A percentile compares a stretch with the other conserved stretches of the same genome.
phyloP scores from a whole-genome alignment of 805 yeast species.

The Ogataea polymorpha region DNA sequence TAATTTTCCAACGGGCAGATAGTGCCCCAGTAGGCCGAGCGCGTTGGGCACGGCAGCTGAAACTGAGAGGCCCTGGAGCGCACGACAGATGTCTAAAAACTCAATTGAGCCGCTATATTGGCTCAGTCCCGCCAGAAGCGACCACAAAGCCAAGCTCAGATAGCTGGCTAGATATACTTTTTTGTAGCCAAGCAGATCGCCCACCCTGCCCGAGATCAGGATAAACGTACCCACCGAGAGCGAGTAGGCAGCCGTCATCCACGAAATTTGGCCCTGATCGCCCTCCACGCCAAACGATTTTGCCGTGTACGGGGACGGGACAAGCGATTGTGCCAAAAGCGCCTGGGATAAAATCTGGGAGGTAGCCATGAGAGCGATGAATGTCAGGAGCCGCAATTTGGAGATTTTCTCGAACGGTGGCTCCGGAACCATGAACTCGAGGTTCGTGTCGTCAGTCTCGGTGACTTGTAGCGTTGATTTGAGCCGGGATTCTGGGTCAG shows the following conservation, averaged over 20 bases:
- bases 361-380: constrained; percentile 19
- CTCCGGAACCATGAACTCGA: constrained; percentile 4
- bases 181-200: constrained; percentile 69
- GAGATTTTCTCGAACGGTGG: constrained; percentile 23
- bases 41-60: constrained; percentile 60
- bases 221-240: constrained; percentile 73
- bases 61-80: constrained; percentile 63
- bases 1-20: constrained; percentile 44
- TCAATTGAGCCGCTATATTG: constrained; percentile 45
- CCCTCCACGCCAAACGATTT: constrained; percentile 26
- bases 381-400: constrained; percentile 7
- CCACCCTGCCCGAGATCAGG: constrained; percentile 62
- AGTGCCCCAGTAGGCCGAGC: constrained; percentile 50
- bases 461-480: not conserved
- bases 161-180: constrained; percentile 53
- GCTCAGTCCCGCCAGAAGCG: constrained; percentile 57
- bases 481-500: not conserved
- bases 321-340: constrained; percentile 32
- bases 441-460: not conserved
- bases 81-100: constrained; percentile 54
- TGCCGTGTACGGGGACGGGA: constrained; percentile 30
- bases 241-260: constrained; percentile 74
- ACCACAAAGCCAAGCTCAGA: constrained; percentile 53
- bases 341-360: constrained; percentile 40
- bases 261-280: constrained; percentile 39